phyloP scores from a whole-genome alignment of 495 filamentous ascomycete species.

The Lepidopterella palustris region DNA sequence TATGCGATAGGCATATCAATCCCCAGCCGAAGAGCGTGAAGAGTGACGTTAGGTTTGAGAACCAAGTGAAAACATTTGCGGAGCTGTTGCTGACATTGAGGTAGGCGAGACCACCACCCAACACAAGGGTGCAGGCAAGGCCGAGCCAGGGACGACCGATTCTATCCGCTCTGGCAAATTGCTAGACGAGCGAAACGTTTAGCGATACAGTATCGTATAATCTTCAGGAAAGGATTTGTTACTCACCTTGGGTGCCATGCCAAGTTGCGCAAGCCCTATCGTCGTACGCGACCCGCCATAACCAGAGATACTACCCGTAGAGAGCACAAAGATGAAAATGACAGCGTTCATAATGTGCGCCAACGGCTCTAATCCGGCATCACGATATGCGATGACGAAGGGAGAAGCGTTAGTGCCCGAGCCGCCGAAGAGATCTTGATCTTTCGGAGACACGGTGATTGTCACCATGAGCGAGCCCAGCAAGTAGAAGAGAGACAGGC shows the following conservation, averaged over 20 bases:
- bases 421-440: constrained; percentile 25
- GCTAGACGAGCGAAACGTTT: neutral
- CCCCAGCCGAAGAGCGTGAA: constrained; percentile 26
- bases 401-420: constrained; percentile 25
- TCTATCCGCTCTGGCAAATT: constrained; percentile 19
- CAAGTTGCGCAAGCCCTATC: constrained; percentile 27
- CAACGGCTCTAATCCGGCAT: constrained; percentile 22
- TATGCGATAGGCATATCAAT: constrained; percentile 32
- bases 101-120: constrained; percentile 29
- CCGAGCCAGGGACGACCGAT: constrained; percentile 27
- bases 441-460: constrained; percentile 23
- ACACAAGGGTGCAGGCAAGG: constrained; percentile 15
- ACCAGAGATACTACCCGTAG: constrained; percentile 21
- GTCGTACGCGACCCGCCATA: constrained; percentile 21
- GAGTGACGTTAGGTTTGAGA: constrained; percentile 13
- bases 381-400: constrained; percentile 29
- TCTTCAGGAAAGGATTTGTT: neutral
- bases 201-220: neutral
- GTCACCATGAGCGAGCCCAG: constrained; percentile 27
- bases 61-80: constrained; percentile 3
- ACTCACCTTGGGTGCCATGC: constrained; percentile 21
- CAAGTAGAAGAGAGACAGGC: constrained; percentile 28
- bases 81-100: constrained; percentile 27
- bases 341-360: constrained; percentile 31
- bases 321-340: constrained; percentile 29